phyloP scores from a whole-genome alignment of 495 filamentous ascomycete genomes.

The Aspergillus avenaceus region DNA sequence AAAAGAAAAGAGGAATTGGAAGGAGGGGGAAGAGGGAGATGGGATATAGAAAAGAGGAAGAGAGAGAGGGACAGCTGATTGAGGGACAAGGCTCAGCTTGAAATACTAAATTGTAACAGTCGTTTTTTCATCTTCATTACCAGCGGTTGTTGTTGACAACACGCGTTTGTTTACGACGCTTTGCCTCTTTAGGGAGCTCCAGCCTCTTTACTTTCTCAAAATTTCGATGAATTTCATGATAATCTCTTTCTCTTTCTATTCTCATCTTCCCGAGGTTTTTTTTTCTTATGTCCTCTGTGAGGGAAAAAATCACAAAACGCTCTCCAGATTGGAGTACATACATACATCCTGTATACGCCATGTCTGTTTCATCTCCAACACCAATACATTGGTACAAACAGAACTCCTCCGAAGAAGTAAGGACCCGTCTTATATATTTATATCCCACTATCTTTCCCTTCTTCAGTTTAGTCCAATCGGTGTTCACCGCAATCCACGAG shows the following conservation, averaged over 20 bases:
- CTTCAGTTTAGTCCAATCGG: neutral
- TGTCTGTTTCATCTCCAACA: neutral
- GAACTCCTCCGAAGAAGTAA: neutral
- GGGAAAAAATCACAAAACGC: too few species aligned
- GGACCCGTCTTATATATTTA: neutral
- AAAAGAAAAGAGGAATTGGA: slow-evolving; percentile 7
- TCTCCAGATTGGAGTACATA: too few species aligned
- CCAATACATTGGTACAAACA: neutral
- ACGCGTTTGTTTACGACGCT: slow-evolving; percentile 27
- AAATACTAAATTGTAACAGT: too few species aligned
- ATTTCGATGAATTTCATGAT: slow-evolving; percentile 8
- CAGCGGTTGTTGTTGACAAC: slow-evolving; percentile 16
- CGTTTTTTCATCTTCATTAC: neutral
- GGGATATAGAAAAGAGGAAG: slow-evolving; percentile 5
- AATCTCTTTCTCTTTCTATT: neutral
- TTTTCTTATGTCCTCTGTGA: too few species aligned
- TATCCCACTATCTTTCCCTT: neutral
- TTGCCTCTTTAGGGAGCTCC: slow-evolving; percentile 20
- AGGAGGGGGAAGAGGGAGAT: slow-evolving; percentile 9
- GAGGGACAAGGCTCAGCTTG: slow-evolving; percentile 7
- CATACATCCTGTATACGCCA: neutral
- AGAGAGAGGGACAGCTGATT: slow-evolving; percentile 9
- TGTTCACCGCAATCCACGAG: slow-evolving; percentile 4
- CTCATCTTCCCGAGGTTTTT: neutral
- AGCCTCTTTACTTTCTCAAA: neutral